Base-by-base conservation (phyloP, 1,139 yeast species). In the Hansenula lynferdii region DNA sequence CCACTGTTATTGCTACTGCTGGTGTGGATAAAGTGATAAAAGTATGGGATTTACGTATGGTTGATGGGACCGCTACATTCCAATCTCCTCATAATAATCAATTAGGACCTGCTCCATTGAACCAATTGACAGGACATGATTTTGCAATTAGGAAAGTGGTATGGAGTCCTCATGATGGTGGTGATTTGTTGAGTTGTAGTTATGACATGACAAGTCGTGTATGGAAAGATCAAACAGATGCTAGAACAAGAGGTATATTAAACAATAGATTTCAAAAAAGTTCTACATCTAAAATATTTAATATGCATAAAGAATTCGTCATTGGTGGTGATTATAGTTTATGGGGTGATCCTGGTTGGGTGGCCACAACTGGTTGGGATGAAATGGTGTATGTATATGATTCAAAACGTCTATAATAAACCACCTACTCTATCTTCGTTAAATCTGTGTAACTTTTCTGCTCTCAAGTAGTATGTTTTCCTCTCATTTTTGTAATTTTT, bases 261-360 rank as follows among this genome's bases (percentile, higher is more conserved):
- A 60, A 67, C 51, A 56, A 61, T 49, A 54, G 67, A 42, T 52
- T 67, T 38, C 67, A 62, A 28, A 63, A 64, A 25, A 69, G 66
- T 35, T 77, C 80, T 0, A 67, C 79, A 39, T 61, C 69, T 28
- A 77, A 75, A 8, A 71, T 75, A n/a, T 85, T 87, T 68, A 70
- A 72, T 24, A 65, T 62, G 35, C 97, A 92, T 62, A 72, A 78
- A 28, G 98, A 92, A 65, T 92, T 92, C 63, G 97, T 85, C 3
- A 77, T 85, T 48, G 97, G 95, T n/a, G 83, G 92, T 47, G 97
- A 92, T 61, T 92, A 96, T 82, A 83, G 95, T 50, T 64, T 92
- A 40, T 92, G 97, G 97, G 97, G 97, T 9, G 80, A 82, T 48
- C 95, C 94, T 4, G 97, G 97, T 1, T 90, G 95, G 87, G 90